Evolutionary conservation across 176 grass and related monocot genomes (phyloP), one percentile per base, ranked within the genome.

Genomic region (Miscanthus lutarioriparius): DNA sequence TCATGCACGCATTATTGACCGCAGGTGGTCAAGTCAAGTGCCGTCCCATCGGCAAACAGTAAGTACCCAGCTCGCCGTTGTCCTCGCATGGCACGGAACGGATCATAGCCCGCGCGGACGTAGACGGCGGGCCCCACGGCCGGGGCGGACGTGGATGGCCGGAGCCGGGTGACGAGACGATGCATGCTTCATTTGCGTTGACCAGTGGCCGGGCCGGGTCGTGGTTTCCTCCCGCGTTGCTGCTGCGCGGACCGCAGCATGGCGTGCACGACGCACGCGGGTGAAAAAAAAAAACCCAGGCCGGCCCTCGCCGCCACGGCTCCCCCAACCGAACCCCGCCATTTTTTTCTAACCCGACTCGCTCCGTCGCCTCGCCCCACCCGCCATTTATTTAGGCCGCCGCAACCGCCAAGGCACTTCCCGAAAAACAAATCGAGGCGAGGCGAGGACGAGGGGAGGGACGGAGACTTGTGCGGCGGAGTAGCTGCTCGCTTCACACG

Each of bases 171-270:
- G 53, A 56, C 48, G 16, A 6, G 28, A 1, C 14, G 54, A 33
- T 4, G 32, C 59, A n/a, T n/a, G 54, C 19, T 54, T 17, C 16
- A 19, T 4, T 51, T 53, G 49, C 16, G 6, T 54, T 72, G 77
- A 81, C 78, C 78, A 4, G 20, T 22, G 30, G 48, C 0, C 12
- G 5, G 19, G n/a, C 37, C 28, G 27, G 23, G 72, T 76, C 79
- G 56, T 0, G 37, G 62, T 2, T 45, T 22, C 62, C 22, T 82
- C 58, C 85, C 86, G 78, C 79, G 79, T 70, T 70, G 79, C 49
- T 70, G 49, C 72, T 2, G 23, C 2, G 13, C 14, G 32, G n/a
- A n/a, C n/a, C n/a, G n/a, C n/a, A n/a, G n/a, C n/a, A n/a, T n/a
- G n/a, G n/a, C n/a, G n/a, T n/a, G n/a, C n/a, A n/a, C n/a, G n/a